A percentile compares a stretch with the other conserved stretches of the same genome.
Evolutionary conservation across 768 basidiomycete genomes (phyloP).

Genomic region (Macrolepiota fuliginosa): DNA sequence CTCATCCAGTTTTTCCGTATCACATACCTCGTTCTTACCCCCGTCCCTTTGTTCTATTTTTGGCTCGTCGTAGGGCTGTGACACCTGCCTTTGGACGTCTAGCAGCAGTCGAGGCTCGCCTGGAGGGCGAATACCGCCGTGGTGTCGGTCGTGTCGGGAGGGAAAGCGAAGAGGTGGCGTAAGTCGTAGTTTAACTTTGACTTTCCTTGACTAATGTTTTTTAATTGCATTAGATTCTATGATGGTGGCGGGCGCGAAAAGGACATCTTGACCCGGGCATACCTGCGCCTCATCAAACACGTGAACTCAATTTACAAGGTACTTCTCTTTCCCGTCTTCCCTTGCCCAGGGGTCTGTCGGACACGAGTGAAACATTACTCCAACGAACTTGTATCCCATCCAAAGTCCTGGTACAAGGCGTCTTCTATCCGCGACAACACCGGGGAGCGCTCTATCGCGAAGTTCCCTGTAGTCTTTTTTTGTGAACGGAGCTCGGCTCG

Average conservation of each 20-base stretch:
- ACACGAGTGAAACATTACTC: too few relatives aligned
- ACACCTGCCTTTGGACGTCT: slow-evolving; percentile 92
- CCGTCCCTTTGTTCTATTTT: neutral
- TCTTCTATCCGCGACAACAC: too few relatives aligned
- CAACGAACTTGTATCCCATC: too few relatives aligned
- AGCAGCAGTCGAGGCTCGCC: slow-evolving; percentile 80
- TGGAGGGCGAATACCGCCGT: slow-evolving; percentile 89
- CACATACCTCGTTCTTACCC: neutral
- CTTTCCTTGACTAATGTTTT: neutral
- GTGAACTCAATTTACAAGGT: slow-evolving; percentile 92
- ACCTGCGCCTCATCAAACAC: slow-evolving; percentile 79
- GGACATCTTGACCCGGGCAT: slow-evolving; percentile 76
- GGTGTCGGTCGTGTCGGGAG: slow-evolving; percentile 84
- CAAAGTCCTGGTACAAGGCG: too few relatives aligned
- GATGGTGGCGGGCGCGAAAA: slow-evolving; percentile 83
- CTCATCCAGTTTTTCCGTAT: neutral
- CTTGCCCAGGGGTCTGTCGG: neutral
- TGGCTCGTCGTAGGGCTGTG: slow-evolving; percentile 46
- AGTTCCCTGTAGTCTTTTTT: too few relatives aligned
- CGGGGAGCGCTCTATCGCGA: too few relatives aligned
- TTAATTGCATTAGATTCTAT: slow-evolving; percentile 69
- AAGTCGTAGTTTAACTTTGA: slow-evolving; percentile 26
- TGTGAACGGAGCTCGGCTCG: too few relatives aligned
- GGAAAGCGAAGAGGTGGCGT: slow-evolving; percentile 93
- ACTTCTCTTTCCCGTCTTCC: slow-evolving; percentile 8